phyloP scores from a whole-genome alignment of 805 yeast genomes.

The Lachancea sp. region DNA sequence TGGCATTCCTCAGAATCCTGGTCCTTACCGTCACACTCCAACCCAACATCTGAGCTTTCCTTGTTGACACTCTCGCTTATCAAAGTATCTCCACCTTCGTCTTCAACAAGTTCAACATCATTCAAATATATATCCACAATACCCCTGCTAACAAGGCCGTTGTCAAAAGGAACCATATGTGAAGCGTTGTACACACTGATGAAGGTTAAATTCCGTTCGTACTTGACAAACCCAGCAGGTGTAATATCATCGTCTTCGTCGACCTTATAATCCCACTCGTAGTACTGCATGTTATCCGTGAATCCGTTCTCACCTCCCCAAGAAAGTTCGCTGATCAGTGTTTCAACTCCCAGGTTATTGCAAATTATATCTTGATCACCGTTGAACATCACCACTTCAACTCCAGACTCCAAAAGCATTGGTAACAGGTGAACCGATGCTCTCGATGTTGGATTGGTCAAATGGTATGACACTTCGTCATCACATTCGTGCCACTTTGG shows the following conservation, averaged over 20 bases:
- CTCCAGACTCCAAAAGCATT: conserved; percentile 44
- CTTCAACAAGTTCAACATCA: conserved; percentile 49
- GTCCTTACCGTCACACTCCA: conserved; percentile 63
- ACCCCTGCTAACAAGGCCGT: conserved; percentile 63
- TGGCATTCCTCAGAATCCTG: conserved; percentile 49
- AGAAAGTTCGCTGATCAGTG: conserved; percentile 50
- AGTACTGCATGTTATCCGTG: conserved; percentile 20
- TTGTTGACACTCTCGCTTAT: conserved; percentile 17
- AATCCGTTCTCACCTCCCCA: conserved; percentile 54
- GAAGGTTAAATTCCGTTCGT: conserved; percentile 68
- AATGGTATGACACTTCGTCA: conserved; percentile 44
- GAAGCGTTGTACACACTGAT: conserved; percentile 69
- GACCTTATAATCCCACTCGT: conserved; percentile 38
- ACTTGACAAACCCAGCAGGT: conserved; percentile 41
- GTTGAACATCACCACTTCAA: conserved; percentile 67
- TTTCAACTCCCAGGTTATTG: conserved; percentile 70
- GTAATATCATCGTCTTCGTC: conserved; percentile 29
- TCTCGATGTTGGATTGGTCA: conserved; percentile 46
- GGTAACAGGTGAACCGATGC: conserved; percentile 71
- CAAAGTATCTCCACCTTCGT: conserved; percentile 44
- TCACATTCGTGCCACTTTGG: conserved; percentile 75
- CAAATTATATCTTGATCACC: conserved; percentile 90
- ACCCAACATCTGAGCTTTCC: conserved; percentile 50
- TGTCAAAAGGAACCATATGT: conserved; percentile 91
- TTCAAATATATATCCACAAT: conserved; percentile 49